phyloP scores from a whole-genome alignment of 2,329 filamentous ascomycete species.

The Orbilia brochopaga region DNA sequence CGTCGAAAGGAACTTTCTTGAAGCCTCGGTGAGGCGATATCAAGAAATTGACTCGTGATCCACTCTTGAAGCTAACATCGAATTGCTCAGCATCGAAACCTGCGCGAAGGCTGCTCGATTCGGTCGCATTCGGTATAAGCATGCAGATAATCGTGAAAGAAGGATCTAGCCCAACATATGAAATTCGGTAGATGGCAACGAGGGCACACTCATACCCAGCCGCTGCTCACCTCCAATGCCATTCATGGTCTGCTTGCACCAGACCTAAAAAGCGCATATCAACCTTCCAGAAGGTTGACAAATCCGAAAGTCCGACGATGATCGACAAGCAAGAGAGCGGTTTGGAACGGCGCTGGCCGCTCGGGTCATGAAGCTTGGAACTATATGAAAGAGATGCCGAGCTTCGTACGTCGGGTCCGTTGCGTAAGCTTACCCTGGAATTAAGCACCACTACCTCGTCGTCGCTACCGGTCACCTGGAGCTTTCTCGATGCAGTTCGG shows the following conservation, averaged over 20 bases:
- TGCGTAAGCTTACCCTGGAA: constrained; percentile 50
- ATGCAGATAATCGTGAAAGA: constrained; percentile 24
- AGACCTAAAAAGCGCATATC: neutral
- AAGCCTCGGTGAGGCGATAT: constrained; percentile 41
- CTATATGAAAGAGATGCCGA: neutral
- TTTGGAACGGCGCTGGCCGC: neutral
- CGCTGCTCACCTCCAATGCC: neutral
- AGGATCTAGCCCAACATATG: constrained; percentile 27
- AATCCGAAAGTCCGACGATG: constrained; percentile 9
- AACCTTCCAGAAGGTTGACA: constrained; percentile 14
- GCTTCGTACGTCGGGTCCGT: neutral
- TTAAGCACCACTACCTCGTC: constrained; percentile 27
- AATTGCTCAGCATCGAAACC: neutral
- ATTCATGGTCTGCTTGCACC: neutral
- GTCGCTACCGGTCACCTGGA: constrained; percentile 48
- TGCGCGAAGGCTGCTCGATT: neutral
- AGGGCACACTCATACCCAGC: neutral
- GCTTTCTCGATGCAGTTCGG: constrained; percentile 6
- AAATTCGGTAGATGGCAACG: constrained; percentile 45
- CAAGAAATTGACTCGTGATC: constrained; percentile 1
- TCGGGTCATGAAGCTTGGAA: neutral
- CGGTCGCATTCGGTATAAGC: constrained; percentile 21
- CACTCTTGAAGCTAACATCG: neutral
- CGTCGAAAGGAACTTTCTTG: constrained; percentile 16
- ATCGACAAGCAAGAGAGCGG: neutral